Percentiles rank a stretch among this genome's conserved stretches.
Evolutionary conservation across 2,329 filamentous ascomycete genomes (phyloP).

Genomic region (Botrytis elliptica): DNA sequence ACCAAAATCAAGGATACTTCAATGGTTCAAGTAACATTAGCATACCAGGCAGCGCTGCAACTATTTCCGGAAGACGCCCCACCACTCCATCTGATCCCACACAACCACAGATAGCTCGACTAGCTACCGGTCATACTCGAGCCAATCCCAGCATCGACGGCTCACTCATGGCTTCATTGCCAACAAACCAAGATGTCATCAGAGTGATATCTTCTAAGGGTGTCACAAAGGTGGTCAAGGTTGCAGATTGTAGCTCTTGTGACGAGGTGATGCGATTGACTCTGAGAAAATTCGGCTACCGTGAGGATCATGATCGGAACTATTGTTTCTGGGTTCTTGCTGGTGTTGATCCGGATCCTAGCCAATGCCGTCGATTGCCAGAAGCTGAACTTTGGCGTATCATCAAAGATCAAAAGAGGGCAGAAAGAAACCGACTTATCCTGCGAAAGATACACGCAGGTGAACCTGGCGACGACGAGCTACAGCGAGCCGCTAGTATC

Average conservation of each 20-base stretch:
- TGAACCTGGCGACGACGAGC: constrained; percentile 82
- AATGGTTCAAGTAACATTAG: constrained; percentile 48
- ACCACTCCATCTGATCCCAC: constrained; percentile 58
- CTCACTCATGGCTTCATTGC: constrained; percentile 80
- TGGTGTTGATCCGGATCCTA: constrained; percentile 78
- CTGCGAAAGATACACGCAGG: constrained; percentile 89
- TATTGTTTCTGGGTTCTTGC: constrained; percentile 96
- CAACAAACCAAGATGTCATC: constrained; percentile 83
- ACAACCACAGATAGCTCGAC: constrained; percentile 56
- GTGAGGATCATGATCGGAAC: constrained; percentile 87
- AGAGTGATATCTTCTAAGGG: constrained; percentile 90
- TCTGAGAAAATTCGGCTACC: constrained; percentile 80
- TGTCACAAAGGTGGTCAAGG: constrained; percentile 89
- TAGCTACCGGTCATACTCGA: constrained; percentile 68
- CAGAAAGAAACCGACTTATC: constrained; percentile 87
- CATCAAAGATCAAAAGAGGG: constrained; percentile 79
- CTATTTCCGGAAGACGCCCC: constrained; percentile 53
- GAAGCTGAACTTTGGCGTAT: constrained; percentile 89
- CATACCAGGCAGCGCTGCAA: constrained; percentile 50
- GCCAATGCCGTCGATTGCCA: constrained; percentile 75
- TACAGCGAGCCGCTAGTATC: constrained; percentile 84
- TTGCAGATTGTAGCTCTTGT: constrained; percentile 84
- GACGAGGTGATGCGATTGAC: constrained; percentile 93
- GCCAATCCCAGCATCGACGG: constrained; percentile 83
- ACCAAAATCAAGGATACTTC: constrained; percentile 52